Conservation (phyloP, 139 green algal species). For the Parachlorella kessleri region DNA sequence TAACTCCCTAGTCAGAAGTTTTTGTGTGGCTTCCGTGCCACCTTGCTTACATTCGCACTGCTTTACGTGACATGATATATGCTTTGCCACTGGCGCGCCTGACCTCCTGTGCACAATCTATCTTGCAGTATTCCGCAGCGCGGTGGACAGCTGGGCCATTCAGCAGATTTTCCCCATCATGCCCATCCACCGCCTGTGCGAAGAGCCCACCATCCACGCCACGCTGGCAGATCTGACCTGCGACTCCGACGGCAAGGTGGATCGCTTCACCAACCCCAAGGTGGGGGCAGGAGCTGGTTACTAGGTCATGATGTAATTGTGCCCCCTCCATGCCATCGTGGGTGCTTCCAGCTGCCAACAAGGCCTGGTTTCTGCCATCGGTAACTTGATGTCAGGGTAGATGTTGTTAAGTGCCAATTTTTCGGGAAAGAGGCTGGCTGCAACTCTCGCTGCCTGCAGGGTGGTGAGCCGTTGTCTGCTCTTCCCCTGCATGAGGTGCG, state of each 20-base stretch:
- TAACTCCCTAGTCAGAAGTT: not conserved
- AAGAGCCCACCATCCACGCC: conserved; percentile 53
- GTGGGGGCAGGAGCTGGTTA: too few species aligned
- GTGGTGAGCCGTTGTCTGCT: conserved; percentile 18
- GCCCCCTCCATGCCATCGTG: too few species aligned
- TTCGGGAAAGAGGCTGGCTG: too few species aligned
- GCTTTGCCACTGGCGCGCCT: not conserved
- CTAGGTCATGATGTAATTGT: too few species aligned
- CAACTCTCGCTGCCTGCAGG: too few species aligned
- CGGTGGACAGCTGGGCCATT: conserved; percentile 71
- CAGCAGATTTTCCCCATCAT: conserved; percentile 73
- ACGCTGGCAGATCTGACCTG: conserved; percentile 70
- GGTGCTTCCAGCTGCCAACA: too few species aligned
- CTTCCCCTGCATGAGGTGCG: conserved; percentile 58
- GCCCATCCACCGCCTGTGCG: conserved; percentile 58
- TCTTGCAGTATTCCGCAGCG: conserved; percentile 71
- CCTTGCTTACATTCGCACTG: not conserved
- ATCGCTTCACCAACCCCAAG: conserved; percentile 54
- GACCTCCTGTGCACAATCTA: not conserved
- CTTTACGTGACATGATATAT: not conserved
- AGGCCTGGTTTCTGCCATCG: too few species aligned
- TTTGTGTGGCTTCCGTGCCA: not conserved
- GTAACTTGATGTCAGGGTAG: too few species aligned
- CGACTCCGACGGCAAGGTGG: conserved; percentile 67
- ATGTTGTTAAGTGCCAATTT: too few species aligned